Evolutionary conservation across 2,329 filamentous ascomycete genomes (phyloP).

Genomic region (Stagonosporopsis chrysanthemi): DNA sequence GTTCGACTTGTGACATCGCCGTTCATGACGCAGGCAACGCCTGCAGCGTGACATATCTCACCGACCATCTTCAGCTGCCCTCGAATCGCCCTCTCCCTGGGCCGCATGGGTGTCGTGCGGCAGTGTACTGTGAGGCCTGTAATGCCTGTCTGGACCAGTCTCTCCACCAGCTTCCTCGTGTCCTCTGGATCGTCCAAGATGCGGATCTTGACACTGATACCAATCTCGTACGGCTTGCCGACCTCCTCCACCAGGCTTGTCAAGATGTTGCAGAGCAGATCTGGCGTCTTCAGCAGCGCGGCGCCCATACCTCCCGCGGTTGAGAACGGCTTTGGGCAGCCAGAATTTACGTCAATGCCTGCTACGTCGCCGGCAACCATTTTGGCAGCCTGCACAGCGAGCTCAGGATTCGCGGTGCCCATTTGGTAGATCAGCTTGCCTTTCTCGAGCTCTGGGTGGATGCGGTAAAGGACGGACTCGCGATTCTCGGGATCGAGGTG

Average conservation of each 20-base stretch:
- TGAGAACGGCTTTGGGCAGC: conserved; percentile 97
- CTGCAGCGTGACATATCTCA: conserved; percentile 78
- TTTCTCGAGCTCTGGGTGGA: conserved; percentile 80
- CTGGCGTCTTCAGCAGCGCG: conserved; percentile 83
- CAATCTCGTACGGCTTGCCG: conserved; percentile 79
- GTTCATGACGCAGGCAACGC: conserved; percentile 94
- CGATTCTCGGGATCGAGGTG: conserved; percentile 60
- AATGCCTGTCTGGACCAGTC: conserved; percentile 86
- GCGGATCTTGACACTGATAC: conserved; percentile 96
- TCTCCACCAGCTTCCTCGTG: conserved; percentile 79
- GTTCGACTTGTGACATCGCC: conserved; percentile 84
- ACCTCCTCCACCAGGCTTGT: conserved; percentile 82
- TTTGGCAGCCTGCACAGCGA: conserved; percentile 83
- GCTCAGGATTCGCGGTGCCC: conserved; percentile 82
- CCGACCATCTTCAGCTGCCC: conserved; percentile 86
- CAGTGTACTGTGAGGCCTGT: conserved; percentile 93
- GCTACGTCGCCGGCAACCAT: conserved; percentile 86
- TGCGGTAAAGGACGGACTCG: conserved; percentile 79
- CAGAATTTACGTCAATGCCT: conserved; percentile 96
- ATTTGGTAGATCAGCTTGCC: conserved; percentile 87
- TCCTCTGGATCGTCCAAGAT: conserved; percentile 78
- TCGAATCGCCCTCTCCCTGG: conserved; percentile 84
- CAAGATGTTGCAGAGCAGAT: conserved; percentile 82
- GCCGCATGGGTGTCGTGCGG: conserved; percentile 94
- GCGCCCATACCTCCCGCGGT: conserved; percentile 95